Conservation (phyloP, 192 early-diverging fungal species). For the Gonapodya prolifera region DNA sequence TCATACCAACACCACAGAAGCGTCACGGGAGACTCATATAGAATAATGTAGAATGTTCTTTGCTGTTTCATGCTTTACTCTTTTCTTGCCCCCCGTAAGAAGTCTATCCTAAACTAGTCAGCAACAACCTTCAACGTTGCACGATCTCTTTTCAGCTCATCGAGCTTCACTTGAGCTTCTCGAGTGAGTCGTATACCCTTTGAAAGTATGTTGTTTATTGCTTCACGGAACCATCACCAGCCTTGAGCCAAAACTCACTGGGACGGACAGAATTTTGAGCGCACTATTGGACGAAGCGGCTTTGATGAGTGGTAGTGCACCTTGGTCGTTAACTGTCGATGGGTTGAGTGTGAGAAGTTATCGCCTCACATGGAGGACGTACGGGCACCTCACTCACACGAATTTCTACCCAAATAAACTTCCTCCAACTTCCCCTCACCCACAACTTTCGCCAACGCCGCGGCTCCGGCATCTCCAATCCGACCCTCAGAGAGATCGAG, state of each 20-base stretch:
- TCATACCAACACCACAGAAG: too few species aligned
- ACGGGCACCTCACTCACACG: not conserved
- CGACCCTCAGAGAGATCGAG: not conserved
- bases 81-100: too few species aligned
- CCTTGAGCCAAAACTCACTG: too few species aligned
- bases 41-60: too few species aligned
- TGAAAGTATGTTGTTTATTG: not conserved
- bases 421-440: not conserved
- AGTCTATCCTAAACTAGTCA: too few species aligned
- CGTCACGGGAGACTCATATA: too few species aligned
- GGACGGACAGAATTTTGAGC: not conserved
- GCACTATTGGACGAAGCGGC: not conserved
- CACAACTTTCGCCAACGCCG: not conserved
- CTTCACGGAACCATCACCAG: too few species aligned
- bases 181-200: not conserved
- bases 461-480: not conserved
- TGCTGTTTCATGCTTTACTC: too few species aligned
- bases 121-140: not conserved
- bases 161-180: not conserved
- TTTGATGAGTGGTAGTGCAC: not conserved
- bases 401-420: not conserved
- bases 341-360: not conserved
- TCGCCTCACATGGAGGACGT: not conserved
- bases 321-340: not conserved
- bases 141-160: not conserved